Evolutionary conservation across 2,329 filamentous ascomycete species (phyloP).

Genomic region (Catunica adiposa): DNA sequence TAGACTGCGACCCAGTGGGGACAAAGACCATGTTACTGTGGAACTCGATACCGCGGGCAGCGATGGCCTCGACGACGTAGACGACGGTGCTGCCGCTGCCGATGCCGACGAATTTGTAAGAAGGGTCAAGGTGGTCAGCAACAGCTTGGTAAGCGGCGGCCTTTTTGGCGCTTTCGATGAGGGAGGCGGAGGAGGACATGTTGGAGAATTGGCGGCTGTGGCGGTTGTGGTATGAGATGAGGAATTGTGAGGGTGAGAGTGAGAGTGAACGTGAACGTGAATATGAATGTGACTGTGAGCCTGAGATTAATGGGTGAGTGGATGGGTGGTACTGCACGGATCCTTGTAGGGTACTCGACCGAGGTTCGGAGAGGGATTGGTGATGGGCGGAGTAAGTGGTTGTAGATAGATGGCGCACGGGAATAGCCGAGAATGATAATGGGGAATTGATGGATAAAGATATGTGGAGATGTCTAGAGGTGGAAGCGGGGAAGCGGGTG

Average conservation of each 20-base stretch:
- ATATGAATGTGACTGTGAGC: neutral
- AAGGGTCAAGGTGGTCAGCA: conserved; percentile 48
- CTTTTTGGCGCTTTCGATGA: conserved; percentile 58
- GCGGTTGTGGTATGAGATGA: neutral
- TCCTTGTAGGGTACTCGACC: neutral
- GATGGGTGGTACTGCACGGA: neutral
- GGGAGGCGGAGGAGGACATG: conserved; percentile 23
- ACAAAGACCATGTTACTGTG: conserved; percentile 62
- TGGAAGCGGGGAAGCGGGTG: too few relatives aligned
- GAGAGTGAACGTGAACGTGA: conserved; percentile 3
- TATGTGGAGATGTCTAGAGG: too few relatives aligned
- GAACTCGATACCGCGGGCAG: conserved; percentile 36
- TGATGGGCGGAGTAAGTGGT: neutral
- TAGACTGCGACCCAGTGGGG: conserved; percentile 82
- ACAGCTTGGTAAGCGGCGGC: conserved; percentile 60
- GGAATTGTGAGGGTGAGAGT: neutral
- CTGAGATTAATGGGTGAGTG: too few relatives aligned
- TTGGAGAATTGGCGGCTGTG: neutral
- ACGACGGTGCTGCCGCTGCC: conserved; percentile 69
- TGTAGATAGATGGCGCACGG: neutral
- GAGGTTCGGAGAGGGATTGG: neutral
- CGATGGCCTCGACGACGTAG: conserved; percentile 72
- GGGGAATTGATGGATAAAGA: neutral
- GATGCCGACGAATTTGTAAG: conserved; percentile 55
- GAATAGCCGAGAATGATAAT: neutral